These are phyloP conservation scores for Hericium rajendrae DNA, from an alignment of 768 basidiomycete species.

Conservation along the genomic window DNA sequence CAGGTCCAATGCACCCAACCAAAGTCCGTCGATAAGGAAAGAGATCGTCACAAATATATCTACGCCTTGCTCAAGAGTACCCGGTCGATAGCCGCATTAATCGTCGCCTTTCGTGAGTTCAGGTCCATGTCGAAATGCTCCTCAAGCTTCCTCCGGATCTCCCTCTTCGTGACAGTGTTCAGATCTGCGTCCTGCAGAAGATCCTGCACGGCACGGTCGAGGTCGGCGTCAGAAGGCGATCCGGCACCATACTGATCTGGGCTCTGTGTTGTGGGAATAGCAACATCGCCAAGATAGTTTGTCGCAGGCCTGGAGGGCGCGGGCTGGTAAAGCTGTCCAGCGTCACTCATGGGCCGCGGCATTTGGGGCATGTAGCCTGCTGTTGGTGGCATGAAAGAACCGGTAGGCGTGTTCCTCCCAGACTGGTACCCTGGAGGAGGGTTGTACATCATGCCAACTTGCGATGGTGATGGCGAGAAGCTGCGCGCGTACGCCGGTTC, in stretches of 20 bases:
- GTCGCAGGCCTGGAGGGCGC: constrained; percentile 62
- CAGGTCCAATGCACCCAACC: neutral
- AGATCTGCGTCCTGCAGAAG: constrained; percentile 75
- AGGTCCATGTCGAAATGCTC: constrained; percentile 74
- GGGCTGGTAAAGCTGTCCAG: constrained; percentile 42
- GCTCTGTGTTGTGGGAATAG: constrained; percentile 43
- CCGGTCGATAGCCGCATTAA: constrained; percentile 74
- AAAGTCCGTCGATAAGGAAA: constrained; percentile 4
- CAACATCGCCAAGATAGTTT: constrained; percentile 62
- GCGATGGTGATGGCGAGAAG: constrained; percentile 61
- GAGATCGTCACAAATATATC: neutral
- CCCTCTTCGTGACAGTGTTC: constrained; percentile 86
- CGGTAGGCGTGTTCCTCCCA: constrained; percentile 63
- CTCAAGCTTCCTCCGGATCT: constrained; percentile 77
- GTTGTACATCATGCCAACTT: constrained; percentile 40
- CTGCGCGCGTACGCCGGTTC: constrained; percentile 42
- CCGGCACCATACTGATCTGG: constrained; percentile 39
- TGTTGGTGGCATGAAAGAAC: constrained; percentile 6
- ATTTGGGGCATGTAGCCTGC: constrained; percentile 14
- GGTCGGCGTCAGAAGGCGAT: constrained; percentile 54
- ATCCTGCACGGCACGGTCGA: constrained; percentile 67
- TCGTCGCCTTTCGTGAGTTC: constrained; percentile 54
- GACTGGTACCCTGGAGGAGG: constrained; percentile 69
- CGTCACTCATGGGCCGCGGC: constrained; percentile 4
- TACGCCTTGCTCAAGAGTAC: constrained; percentile 37